phyloP scores from a whole-genome alignment of 2,329 filamentous ascomycete genomes.

The Paraphoma sp. region DNA sequence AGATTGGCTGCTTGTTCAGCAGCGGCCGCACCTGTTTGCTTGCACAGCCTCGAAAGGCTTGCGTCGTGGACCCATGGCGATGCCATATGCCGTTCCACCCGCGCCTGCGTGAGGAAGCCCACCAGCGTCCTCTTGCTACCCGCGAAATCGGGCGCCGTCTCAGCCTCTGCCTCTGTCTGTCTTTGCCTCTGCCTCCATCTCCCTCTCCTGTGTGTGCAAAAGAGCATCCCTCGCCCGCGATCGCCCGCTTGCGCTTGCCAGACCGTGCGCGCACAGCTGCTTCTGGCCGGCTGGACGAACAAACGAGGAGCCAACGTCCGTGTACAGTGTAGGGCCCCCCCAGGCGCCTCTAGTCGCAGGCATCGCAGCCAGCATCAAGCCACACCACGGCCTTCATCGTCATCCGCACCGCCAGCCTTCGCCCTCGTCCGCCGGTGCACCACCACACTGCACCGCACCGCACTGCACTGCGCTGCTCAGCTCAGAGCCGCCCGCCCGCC shows the following conservation, averaged over 20 bases:
- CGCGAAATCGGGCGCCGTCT: slow-evolving; percentile 1
- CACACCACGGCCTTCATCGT: slow-evolving; percentile 17
- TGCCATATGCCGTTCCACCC: slow-evolving; percentile 10
- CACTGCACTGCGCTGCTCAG: background rate
- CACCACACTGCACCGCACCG: slow-evolving; percentile 1
- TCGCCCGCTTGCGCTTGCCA: slow-evolving; percentile 2
- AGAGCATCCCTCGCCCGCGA: background rate
- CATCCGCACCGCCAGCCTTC: slow-evolving; percentile 26
- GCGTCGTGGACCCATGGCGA: slow-evolving; percentile 11
- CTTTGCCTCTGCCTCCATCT: background rate
- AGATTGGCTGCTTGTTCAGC: slow-evolving; percentile 3
- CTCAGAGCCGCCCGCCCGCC: background rate
- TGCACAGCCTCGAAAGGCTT: slow-evolving; percentile 3
- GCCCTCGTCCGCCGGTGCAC: background rate
- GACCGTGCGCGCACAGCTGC: background rate
- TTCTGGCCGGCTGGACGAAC: background rate
- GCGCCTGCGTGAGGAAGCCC: slow-evolving; percentile 11
- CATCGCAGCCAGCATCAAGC: slow-evolving; percentile 12
- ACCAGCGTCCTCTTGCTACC: background rate
- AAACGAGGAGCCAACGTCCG: slow-evolving; percentile 1
- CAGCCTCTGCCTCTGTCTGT: background rate
- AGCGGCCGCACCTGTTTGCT: slow-evolving; percentile 8
- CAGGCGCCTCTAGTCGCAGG: background rate
- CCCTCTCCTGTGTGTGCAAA: background rate
- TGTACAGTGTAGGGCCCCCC: background rate